Percentiles rank a stretch among this genome's conserved stretches.
Evolutionary conservation across 164 flowering plant species (phyloP).

Genomic region (Nymphaea colorata): DNA sequence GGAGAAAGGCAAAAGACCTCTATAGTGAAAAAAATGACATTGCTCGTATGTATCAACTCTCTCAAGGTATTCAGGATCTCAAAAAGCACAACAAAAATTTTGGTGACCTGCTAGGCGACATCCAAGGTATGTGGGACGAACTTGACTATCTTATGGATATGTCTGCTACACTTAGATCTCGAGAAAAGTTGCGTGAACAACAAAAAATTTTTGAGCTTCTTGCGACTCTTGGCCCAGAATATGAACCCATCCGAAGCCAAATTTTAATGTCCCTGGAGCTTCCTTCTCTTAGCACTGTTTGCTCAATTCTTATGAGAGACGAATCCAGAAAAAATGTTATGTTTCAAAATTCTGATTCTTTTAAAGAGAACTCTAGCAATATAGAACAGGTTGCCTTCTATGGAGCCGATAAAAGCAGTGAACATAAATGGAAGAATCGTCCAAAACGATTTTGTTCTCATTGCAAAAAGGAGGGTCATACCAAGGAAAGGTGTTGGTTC

Average conservation of each 20-base stretch:
- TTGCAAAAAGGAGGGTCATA: background rate
- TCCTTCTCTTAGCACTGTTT: background rate
- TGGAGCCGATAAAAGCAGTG: background rate
- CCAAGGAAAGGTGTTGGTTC: background rate
- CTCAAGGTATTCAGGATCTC: too few species aligned
- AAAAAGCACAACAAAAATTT: too few species aligned
- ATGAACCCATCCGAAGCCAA: background rate
- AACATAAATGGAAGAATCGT: background rate
- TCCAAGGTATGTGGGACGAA: too few species aligned
- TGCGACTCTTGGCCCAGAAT: background rate
- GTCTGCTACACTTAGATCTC: too few species aligned
- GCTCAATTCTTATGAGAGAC: background rate
- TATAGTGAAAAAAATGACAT: too few species aligned
- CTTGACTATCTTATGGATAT: too few species aligned
- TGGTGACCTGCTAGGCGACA: too few species aligned
- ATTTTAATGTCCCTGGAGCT: background rate
- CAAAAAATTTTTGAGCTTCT: background rate
- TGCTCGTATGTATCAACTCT: too few species aligned
- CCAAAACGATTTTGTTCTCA: background rate
- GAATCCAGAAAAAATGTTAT: background rate
- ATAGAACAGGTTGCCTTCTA: background rate
- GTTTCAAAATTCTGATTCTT: background rate
- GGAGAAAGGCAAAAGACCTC: too few species aligned
- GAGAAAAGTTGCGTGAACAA: background rate
- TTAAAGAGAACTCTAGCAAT: background rate